Evolutionary conservation across 2,329 filamentous ascomycete genomes (phyloP), one percentile per base, ranked within the genome.

Genomic region (Colletotrichum tropicale): DNA sequence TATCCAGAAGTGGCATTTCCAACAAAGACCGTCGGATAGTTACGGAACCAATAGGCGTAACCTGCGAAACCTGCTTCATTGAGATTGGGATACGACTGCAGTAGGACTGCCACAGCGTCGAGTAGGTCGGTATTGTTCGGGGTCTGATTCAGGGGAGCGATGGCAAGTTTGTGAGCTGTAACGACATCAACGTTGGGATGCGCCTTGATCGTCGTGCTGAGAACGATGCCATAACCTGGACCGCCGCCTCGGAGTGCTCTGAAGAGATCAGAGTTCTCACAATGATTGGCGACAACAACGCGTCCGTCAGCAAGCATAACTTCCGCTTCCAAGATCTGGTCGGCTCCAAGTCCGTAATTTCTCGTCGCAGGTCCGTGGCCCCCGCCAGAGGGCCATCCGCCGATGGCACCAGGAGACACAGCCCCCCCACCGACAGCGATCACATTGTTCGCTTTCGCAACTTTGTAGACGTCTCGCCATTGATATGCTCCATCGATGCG

Each of bases 121-220:
- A 83, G 77, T 24, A 79, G 77, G 65, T 79, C 76, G 8, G 75
- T 55, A 21, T 83, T 83, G 65, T 81, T 77, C 12, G 80, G 66
- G 1, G 78, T 79, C 18, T 76, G 65, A 16, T 62, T 21, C 1
- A 76, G 48, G 3, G 82, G 81, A 12, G 78, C 77, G 6, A 83
- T 73, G 52, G 73, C 70, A 26, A 83, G 75, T 10, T 65, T 67
- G 43, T 82, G 80, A 21, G 78, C 76, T 1, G 80, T 78, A 67
- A 81, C 76, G 60, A 79, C 66, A 55, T 79, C 72, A 66, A 81
- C 80, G 70, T 88, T 86, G 1, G 84, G 82, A 79, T 91, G 85
- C 2, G 88, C 85, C 77, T 88, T 89, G 36, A 88, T 83, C 0
- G 89, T 92, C 80, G 91, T 85, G 3, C 88, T 89, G 16, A 87